A percentile compares a stretch with the other conserved stretches of the same genome.
phyloP scores from a whole-genome alignment of 768 basidiomycete genomes.

The Cystobasidium tubakii region DNA sequence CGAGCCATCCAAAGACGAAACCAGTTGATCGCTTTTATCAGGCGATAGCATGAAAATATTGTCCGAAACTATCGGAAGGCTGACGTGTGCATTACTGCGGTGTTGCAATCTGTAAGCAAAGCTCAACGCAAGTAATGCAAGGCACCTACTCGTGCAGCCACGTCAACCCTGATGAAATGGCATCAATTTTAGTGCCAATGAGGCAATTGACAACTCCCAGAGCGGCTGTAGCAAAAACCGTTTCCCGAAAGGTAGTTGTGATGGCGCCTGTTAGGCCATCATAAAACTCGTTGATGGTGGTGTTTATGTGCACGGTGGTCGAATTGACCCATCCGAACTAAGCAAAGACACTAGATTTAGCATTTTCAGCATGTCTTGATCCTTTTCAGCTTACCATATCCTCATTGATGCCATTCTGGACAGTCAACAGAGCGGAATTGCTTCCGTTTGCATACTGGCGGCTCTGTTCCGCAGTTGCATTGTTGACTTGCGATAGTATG shows the following conservation, averaged over 20 bases:
- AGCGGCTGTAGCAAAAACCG: constrained; percentile 70
- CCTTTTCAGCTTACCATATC: constrained; percentile 42
- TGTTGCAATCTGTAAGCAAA: not conserved
- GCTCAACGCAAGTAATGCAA: constrained; percentile 56
- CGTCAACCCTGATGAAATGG: constrained; percentile 77
- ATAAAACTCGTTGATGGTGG: constrained; percentile 80
- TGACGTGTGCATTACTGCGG: constrained; percentile 23
- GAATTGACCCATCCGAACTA: constrained; percentile 92
- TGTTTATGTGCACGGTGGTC: constrained; percentile 80
- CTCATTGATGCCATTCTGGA: constrained; percentile 74
- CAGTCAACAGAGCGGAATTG: constrained; percentile 63
- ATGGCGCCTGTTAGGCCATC: constrained; percentile 73
- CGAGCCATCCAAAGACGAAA: not conserved
- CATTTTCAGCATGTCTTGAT: too few species aligned
- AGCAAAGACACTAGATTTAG: too few species aligned
- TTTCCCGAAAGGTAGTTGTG: constrained; percentile 63
- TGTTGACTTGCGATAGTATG: constrained; percentile 71
- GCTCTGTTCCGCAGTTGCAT: constrained; percentile 76
- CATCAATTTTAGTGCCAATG: constrained; percentile 79
- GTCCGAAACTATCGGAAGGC: not conserved
- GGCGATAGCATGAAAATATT: constrained; percentile 30
- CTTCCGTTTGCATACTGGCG: constrained; percentile 67
- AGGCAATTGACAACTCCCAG: constrained; percentile 82
- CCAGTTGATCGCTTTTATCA: not conserved
- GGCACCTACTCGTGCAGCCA: constrained; percentile 87